These are phyloP conservation scores for Aureobasidium lini DNA, from an alignment of 2,329 filamentous ascomycete genomes.

Conservation along the genomic window DNA sequence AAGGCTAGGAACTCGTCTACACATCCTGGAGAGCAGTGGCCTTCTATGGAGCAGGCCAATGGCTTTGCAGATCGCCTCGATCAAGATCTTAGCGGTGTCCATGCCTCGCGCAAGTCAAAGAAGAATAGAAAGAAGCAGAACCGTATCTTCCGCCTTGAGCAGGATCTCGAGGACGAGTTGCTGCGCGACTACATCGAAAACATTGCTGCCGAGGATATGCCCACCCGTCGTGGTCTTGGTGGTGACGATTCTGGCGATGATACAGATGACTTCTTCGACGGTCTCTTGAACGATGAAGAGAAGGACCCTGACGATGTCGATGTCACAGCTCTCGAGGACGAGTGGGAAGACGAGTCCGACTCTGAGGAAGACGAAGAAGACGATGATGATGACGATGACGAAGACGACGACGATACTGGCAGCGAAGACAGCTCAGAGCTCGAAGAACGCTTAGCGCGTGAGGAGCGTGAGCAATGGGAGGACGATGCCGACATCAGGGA, in stretches of 20 bases:
- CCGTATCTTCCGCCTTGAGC: constrained; percentile 20
- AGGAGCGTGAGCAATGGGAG: constrained; percentile 29
- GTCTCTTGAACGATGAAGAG: constrained; percentile 22
- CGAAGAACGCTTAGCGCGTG: constrained; percentile 26
- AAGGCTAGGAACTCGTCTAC: neutral
- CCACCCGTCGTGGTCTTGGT: constrained; percentile 9
- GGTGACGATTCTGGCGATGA: constrained; percentile 13
- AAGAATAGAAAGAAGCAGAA: constrained; percentile 28
- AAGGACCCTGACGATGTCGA: constrained; percentile 22
- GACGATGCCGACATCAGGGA: constrained; percentile 36
- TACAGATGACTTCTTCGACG: constrained; percentile 21
- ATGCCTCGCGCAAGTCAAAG: constrained; percentile 19
- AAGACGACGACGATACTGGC: constrained; percentile 32
- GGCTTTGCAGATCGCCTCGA: constrained; percentile 10
- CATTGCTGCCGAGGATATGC: constrained; percentile 32
- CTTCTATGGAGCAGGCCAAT: constrained; percentile 1
- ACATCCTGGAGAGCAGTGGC: constrained; percentile 1
- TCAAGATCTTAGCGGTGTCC: constrained; percentile 5
- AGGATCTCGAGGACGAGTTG: constrained; percentile 47
- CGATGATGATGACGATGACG: constrained; percentile 31
- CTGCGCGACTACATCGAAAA: constrained; percentile 67
- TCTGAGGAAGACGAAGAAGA: constrained; percentile 21
- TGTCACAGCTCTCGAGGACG: constrained; percentile 14
- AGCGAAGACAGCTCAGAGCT: constrained; percentile 29
- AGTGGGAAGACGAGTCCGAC: constrained; percentile 12